Evolutionary conservation across 768 basidiomycete species (phyloP).

Genomic region (Boletus speciosus): DNA sequence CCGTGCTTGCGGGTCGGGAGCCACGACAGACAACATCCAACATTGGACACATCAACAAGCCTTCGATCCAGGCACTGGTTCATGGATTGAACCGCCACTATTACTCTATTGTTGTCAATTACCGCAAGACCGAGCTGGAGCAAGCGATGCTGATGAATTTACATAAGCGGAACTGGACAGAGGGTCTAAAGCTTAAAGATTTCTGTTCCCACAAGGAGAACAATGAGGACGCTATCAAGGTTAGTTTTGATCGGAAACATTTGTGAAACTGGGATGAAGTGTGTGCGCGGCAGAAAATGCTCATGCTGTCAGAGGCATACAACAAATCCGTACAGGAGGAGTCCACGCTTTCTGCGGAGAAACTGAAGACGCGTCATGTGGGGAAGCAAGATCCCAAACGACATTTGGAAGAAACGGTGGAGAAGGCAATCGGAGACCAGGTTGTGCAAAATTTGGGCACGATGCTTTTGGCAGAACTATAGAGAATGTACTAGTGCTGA

Average conservation of each 20-base stretch:
- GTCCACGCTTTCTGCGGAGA: constrained; percentile 88
- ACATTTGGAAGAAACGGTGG: constrained; percentile 95
- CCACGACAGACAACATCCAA: constrained; percentile 97
- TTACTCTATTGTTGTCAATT: constrained; percentile 96
- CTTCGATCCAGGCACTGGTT: constrained; percentile 97
- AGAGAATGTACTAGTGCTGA: constrained; percentile 20
- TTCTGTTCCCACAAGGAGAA: constrained; percentile 83
- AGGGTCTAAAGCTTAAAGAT: constrained; percentile 88
- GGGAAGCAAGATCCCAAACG: constrained; percentile 98
- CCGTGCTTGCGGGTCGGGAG: constrained; percentile 88
- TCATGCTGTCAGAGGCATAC: constrained; percentile 87
- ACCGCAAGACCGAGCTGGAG: constrained; percentile 96
- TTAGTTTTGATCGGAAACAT: constrained; percentile 35
- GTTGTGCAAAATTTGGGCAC: constrained; percentile 94
- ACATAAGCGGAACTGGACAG: constrained; percentile 99
- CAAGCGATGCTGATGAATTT: constrained; percentile 99
- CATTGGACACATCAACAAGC: constrained; percentile 98
- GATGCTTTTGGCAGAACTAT: constrained; percentile 91
- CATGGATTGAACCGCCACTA: constrained; percentile 98
- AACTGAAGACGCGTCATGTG: constrained; percentile 95
- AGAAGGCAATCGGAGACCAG: constrained; percentile 97
- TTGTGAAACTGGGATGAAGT: constrained; percentile 18
- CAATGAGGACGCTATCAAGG: constrained; percentile 95
- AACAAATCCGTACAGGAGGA: constrained; percentile 99
- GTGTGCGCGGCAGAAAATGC: constrained; percentile 56